Base-by-base conservation (phyloP, 2,329 filamentous ascomycete genomes). In the Talaromyces sp. region DNA sequence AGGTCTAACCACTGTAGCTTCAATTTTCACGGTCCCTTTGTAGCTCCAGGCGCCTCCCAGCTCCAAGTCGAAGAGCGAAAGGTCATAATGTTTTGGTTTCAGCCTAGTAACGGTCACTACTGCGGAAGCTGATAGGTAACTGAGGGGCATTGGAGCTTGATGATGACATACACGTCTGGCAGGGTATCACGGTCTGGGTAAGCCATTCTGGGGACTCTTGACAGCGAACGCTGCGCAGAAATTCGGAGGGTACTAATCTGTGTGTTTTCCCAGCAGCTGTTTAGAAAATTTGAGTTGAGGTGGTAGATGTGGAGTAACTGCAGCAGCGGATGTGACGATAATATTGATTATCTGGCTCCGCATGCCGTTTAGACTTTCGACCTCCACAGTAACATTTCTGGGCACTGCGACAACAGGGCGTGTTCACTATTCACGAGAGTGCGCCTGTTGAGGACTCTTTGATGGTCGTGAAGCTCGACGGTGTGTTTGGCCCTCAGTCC, bases 11-110 rank as follows among this genome's bases (percentile, higher is more conserved):
- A 97, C 82, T 61, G 88, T 85, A 61, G 88, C 82, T 66, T 89
- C 84, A 73, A 99, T 95, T 65, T 85, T 88, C 64, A 97, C 90
- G 21, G 83, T 86, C 65, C 94, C 94, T 78, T 93, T 86, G 80
- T 93, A 99, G 62, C 84, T 86, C 87, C 93, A 96, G 62, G 79
- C 78, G 59, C 83, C 84, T 64, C 84, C 83, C 58, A 86, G 78
- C 67, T 96, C 88, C 65, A 99, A 80, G 68, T 94, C 88, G 71
- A 82, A 86, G 67, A 99, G 84, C 59, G 88, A 91, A 65, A 99
- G 81, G 69, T 85, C 81, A 78, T 99, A 99, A 79, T 97, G 91
- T 64, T 82, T 80, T 2, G 94, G 92, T 79, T 91, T 93, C 72
- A 93, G 86, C 71, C 85, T 87, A 63, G 46, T 53, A 14, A 38